These are phyloP conservation scores for Capsicum chinense DNA, from an alignment of 257 asterid genomes.

Conservation along the genomic window DNA sequence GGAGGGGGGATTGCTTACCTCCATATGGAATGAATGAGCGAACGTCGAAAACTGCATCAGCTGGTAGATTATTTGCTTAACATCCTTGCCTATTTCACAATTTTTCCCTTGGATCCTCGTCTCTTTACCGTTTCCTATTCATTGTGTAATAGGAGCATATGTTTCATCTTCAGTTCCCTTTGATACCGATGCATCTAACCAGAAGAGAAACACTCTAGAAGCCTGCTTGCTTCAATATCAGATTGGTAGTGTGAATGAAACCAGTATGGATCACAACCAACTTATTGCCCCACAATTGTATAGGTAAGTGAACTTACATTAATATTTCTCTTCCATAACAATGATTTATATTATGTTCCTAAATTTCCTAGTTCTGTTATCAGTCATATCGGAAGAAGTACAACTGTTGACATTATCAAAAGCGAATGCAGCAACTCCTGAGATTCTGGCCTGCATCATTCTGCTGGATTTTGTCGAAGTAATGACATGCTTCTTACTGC, in stretches of 20 bases:
- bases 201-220: constrained; percentile 42
- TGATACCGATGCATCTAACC: constrained; percentile 33
- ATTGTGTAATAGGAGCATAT: constrained; percentile 36
- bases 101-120: background rate
- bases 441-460: background rate
- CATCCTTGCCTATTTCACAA: background rate
- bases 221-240: constrained; percentile 43
- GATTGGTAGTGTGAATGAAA: constrained; percentile 24
- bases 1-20: constrained; percentile 40
- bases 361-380: background rate
- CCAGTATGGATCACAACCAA: constrained; percentile 40
- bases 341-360: background rate
- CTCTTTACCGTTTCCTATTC: background rate
- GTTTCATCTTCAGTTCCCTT: constrained; percentile 33
- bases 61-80: constrained; percentile 45
- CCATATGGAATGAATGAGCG: constrained; percentile 34
- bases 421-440: constrained; percentile 26
- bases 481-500: constrained; percentile 1
- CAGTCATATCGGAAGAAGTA: constrained; percentile 33
- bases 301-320: constrained; percentile 34
- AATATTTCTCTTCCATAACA: background rate
- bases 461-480: constrained; percentile 3
- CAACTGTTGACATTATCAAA: constrained; percentile 31
- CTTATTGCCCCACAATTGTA: constrained; percentile 39
- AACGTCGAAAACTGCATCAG: constrained; percentile 30